These are phyloP conservation scores for Chrysoporthe deuterocubensis DNA, from an alignment of 2,329 filamentous ascomycete species.

Conservation along the genomic window DNA sequence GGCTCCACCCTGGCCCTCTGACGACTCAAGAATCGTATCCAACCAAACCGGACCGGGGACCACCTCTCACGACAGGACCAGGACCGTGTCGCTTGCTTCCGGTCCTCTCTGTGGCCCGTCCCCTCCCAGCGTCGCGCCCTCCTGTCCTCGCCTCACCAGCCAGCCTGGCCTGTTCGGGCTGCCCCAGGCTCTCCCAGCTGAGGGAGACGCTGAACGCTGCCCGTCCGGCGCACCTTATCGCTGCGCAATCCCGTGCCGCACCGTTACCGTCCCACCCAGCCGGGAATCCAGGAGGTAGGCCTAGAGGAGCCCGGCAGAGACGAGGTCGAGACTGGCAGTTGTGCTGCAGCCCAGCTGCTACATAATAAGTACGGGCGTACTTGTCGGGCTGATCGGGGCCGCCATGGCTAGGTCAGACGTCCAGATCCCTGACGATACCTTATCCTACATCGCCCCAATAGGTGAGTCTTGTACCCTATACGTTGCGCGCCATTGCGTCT, in stretches of 20 bases:
- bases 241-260: neutral
- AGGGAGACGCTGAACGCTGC: too few species aligned
- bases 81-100: neutral
- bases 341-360: neutral
- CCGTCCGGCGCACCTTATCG: neutral
- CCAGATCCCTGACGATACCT: constrained; percentile 52
- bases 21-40: neutral
- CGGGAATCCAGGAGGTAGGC: neutral
- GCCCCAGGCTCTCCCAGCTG: neutral
- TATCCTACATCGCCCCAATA: constrained; percentile 58
- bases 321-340: neutral
- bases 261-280: neutral
- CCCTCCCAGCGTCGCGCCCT: neutral
- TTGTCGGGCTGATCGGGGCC: constrained; percentile 24
- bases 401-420: constrained; percentile 47
- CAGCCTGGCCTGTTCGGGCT: neutral
- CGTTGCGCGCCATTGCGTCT: constrained; percentile 37
- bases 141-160: neutral
- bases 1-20: neutral
- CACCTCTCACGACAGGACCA: neutral
- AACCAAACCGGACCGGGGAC: neutral
- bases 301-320: neutral
- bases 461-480: constrained; percentile 48
- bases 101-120: neutral
- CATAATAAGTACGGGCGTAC: too few species aligned